Conservation (phyloP, 176 grass and related monocot species). For the Raddia distichophylla region DNA sequence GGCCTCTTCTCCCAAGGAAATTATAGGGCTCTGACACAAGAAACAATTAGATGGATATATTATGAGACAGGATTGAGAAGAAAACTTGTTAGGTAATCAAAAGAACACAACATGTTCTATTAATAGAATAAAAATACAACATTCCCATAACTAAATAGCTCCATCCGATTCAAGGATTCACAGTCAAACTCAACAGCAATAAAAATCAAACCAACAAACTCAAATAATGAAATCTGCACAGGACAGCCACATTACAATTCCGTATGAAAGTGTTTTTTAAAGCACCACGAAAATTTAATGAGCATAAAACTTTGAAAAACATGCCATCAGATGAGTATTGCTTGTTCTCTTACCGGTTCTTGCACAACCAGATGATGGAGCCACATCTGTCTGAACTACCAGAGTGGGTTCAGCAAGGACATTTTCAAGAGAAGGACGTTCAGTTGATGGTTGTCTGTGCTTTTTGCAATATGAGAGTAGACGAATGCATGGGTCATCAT, state of each 20-base stretch:
- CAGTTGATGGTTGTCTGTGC: constrained; percentile 86
- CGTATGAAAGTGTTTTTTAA: constrained; percentile 14
- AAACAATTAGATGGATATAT: constrained; percentile 38
- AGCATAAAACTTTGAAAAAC: constrained; percentile 4
- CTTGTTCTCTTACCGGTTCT: constrained; percentile 69
- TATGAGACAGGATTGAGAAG: constrained; percentile 28
- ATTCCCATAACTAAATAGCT: constrained; percentile 29
- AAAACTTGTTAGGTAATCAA: constrained; percentile 13
- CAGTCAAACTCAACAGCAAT: constrained; percentile 22
- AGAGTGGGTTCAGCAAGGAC: constrained; percentile 34
- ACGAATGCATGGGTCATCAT: constrained; percentile 90
- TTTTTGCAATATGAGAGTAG: constrained; percentile 98
- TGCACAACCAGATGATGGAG: constrained; percentile 87
- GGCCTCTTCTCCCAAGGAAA: constrained; percentile 78
- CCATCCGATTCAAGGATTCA: constrained; percentile 16
- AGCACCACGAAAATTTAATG: constrained; percentile 31
- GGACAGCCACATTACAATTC: not conserved
- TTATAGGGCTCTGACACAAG: constrained; percentile 79
- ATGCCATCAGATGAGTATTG: constrained; percentile 23
- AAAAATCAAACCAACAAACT: constrained; percentile 29
- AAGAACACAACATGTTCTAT: not conserved
- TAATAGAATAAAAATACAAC: constrained; percentile 34
- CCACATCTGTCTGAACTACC: constrained; percentile 49
- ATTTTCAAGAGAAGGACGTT: constrained; percentile 64
- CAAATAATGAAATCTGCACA: not conserved